Conservation (phyloP, 2,329 filamentous ascomycete genomes). For the Colletotrichum sp. region DNA sequence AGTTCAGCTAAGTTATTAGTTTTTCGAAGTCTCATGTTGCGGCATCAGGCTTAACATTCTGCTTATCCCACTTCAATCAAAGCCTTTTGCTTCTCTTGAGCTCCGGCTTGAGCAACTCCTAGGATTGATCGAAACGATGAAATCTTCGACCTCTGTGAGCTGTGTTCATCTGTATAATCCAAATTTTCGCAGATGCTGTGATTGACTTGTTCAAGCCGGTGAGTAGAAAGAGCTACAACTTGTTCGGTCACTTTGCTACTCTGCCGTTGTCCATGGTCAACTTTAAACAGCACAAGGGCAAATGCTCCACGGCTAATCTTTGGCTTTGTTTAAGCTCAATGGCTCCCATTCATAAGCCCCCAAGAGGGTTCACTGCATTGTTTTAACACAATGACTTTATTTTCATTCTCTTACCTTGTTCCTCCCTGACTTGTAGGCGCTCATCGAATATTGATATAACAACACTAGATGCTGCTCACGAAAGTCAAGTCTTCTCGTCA, state of each 20-base stretch:
- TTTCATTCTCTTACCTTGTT: fast-evolving
- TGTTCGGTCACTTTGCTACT: not conserved
- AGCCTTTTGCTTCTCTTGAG: not conserved
- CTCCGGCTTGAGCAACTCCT: not conserved
- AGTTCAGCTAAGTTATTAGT: fast-evolving
- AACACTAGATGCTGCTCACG: not conserved
- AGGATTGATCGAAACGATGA: not conserved
- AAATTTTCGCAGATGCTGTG: fast-evolving
- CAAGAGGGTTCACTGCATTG: no score
- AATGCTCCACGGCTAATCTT: not conserved
- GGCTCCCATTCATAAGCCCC: no score
- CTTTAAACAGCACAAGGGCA: fast-evolving
- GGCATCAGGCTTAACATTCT: no score
- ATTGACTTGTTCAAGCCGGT: fast-evolving
- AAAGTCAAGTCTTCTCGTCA: not conserved
- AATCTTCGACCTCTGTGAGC: not conserved
- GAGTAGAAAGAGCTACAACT: fast-evolving
- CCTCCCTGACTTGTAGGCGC: fast-evolving
- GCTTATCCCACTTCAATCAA: not conserved
- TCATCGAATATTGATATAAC: fast-evolving
- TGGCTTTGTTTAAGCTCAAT: not conserved
- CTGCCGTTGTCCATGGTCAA: fast-evolving
- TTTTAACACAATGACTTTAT: not conserved
- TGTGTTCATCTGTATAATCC: fast-evolving
- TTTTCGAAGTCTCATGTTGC: no score